Base-by-base conservation (phyloP, 2,329 filamentous ascomycete genomes). In the Fonsecaea erecta region DNA sequence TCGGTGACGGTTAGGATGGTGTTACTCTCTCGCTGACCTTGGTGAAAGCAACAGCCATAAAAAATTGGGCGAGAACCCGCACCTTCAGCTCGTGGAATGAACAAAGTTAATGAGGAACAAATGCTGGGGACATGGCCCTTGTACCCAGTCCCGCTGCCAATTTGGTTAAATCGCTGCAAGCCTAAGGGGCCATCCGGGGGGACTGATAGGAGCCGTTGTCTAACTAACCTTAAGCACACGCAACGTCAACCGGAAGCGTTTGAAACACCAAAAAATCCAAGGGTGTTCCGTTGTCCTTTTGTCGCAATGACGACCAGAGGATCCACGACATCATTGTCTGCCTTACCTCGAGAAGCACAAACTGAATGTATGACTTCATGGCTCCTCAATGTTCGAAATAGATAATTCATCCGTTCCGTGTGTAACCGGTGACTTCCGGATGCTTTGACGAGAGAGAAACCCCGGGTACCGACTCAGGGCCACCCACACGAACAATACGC, bases 211-310 rank as follows among this genome's bases (percentile, higher is more conserved):
- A 53, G 43, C 32, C 57, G 57, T 3, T 28, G 43, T 34, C 57
- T 58, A 58, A 43, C 16, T 32, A 58, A 48, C 37, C 40, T 43
- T 58, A 58, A 58, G 40, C 55, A 48, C 21, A 60, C 46, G 57
- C 57, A n/a, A 60, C 46, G 46, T 52, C 30, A 26, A 51, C 46
- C 30, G 5, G n/a, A 11, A 30, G 35, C n/a, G 8, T 24, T 35
- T n/a, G 40, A 37, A 43, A 43, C 37, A 43, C 37, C 37, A 43
- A 43, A 21, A 2, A 35, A 32, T 9, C 26, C n/a, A n/a, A 53
- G 7, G 21, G 14, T 30, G 8, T 32, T 11, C 16, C 26, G 28
- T 21, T 21, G 26, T 53, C 34, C 30, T 34, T 32, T 34, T 30
- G 30, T 52, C 14, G 26, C n/a, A 18, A 24, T 51, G 28, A 16